Conservation (phyloP, 345 rosid genomes). For the Syzygium grande region DNA sequence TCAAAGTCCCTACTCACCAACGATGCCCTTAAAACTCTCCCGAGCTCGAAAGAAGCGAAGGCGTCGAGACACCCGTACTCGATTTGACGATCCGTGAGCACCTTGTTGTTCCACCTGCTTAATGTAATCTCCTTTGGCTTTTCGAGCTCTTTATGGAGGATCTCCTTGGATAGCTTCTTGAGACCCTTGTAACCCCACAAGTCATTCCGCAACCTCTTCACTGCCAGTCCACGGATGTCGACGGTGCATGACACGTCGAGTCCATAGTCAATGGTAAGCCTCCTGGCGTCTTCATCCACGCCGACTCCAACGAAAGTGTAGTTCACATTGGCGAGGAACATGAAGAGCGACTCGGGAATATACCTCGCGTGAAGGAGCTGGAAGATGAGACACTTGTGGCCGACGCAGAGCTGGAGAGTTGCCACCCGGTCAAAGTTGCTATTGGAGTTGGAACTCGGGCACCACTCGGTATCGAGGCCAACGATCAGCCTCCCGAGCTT, state of each 20-base stretch:
- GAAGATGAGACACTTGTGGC: not conserved
- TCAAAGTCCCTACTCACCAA: not conserved
- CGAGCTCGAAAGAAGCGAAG: not conserved
- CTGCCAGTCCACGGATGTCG: slow-evolving; percentile 13
- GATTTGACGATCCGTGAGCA: not conserved
- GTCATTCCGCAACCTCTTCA: not conserved
- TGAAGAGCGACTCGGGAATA: not conserved
- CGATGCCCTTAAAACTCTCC: not conserved
- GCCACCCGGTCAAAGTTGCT: not conserved
- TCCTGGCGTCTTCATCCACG: slow-evolving; percentile 6
- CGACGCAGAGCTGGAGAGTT: not conserved
- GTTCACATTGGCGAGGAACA: not conserved
- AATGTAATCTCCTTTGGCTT: not conserved
- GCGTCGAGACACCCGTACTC: not conserved
- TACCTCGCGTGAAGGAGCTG: not conserved
- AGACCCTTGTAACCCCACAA: slow-evolving; percentile 4
- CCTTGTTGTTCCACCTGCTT: not conserved
- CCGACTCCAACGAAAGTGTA: not conserved
- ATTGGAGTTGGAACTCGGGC: not conserved
- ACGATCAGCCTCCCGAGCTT: not conserved
- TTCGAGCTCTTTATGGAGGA: not conserved
- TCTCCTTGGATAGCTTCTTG: not conserved
- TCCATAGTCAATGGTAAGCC: slow-evolving; percentile 10
- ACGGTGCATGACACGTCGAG: not conserved
- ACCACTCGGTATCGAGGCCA: slow-evolving; percentile 12